Evolutionary conservation across 2,329 filamentous ascomycete genomes (phyloP).

Genomic region (Fusarium tuaranense): DNA sequence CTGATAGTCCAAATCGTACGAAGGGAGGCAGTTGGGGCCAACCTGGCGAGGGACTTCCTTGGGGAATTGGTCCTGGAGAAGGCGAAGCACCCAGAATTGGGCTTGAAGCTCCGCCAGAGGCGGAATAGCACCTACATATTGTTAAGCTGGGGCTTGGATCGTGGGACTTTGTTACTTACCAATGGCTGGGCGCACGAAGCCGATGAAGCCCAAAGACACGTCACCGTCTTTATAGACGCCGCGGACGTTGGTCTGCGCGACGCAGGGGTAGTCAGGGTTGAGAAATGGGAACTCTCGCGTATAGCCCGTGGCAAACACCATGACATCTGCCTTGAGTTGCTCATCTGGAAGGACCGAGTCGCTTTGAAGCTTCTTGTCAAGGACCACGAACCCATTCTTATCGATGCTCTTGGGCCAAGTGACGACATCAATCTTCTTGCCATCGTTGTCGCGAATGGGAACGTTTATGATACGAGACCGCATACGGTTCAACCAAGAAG

Average conservation of each 20-base stretch:
- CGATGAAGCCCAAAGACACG: constrained; percentile 57
- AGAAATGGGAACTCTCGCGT: constrained; percentile 56
- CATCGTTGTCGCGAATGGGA: constrained; percentile 52
- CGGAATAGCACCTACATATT: constrained; percentile 56
- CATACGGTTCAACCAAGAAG: constrained; percentile 48
- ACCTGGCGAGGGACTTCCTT: constrained; percentile 23
- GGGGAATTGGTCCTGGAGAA: constrained; percentile 49
- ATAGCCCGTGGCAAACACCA: constrained; percentile 63
- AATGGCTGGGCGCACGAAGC: constrained; percentile 59
- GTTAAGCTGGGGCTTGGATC: not conserved
- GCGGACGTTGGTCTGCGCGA: constrained; percentile 62
- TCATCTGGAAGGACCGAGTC: constrained; percentile 40
- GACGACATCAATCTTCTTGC: constrained; percentile 56
- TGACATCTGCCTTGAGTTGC: constrained; percentile 55
- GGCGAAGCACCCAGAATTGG: constrained; percentile 58
- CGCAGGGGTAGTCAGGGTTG: constrained; percentile 53
- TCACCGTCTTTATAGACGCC: constrained; percentile 60
- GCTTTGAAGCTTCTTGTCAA: constrained; percentile 47
- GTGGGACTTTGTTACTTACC: constrained; percentile 39
- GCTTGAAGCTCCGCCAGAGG: constrained; percentile 62
- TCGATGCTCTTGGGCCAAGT: constrained; percentile 58
- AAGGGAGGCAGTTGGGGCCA: constrained; percentile 41
- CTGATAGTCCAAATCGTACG: constrained; percentile 56
- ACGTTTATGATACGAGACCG: constrained; percentile 55
- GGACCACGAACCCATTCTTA: constrained; percentile 51